Evolutionary conservation across 176 grass and related monocot genomes (phyloP), one percentile per base, ranked within the genome.

Genomic region (Juncus effusus): DNA sequence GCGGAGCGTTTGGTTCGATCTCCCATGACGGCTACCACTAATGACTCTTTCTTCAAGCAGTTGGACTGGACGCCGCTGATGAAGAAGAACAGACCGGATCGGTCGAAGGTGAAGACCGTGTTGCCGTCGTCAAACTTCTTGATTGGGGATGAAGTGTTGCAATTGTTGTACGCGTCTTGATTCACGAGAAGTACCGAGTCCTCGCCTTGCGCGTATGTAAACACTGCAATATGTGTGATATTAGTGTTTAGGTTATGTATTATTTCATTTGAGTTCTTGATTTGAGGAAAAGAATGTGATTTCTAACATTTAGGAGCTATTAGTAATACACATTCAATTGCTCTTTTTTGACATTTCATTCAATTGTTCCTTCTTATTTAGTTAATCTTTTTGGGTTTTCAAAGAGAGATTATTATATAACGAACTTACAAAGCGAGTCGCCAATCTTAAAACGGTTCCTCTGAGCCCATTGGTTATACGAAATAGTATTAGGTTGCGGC

Each of bases 41-140:
- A 61, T 15, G 78, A 90, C 76, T 96, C 61, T 42, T 85, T 78
- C 42, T 73, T 83, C 1, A 79, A n/a, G 70, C 87, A 96, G 80
- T 47, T 83, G 42, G 50, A 54, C 28, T 83, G 60, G 76, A 74
- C 74, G 40, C 81, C 87, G 39, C 87, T 96, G 73, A 96, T 74
- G 91, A 96, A 96, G 73, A 84, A 96, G 79, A 85, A 90, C 0
- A 65, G 36, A 0, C 91, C 91, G 3, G 91, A 87, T 13, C 69
- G 81, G 76, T 83, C 50, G 41, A 90, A 36, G 38, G 81, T 79
- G 81, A 88, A 78, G 0, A 83, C 76, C 0, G 84, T 88, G 79
- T 51, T 78, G 69, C 91, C 91, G 73, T 85, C 84, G 44, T 78
- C 59, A 61, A 83, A 85, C 76, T 73, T 91, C 1, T 38, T 6